Base-by-base conservation (phyloP, 1,139 yeast species). In the Pichia sp. region DNA sequence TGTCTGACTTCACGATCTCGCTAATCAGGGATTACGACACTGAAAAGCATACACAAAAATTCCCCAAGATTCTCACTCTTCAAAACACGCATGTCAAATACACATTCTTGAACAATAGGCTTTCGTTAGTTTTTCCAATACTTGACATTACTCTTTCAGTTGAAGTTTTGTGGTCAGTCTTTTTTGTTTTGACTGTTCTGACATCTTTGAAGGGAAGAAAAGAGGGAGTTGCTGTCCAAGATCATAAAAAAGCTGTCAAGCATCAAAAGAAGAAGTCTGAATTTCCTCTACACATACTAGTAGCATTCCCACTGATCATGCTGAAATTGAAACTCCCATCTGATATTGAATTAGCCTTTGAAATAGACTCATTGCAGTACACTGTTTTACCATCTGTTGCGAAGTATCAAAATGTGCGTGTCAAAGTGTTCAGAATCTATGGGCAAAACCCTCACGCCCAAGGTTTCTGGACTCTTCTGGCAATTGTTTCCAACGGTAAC, bases 141-240 rank as follows among this genome's bases (percentile, higher is more conserved):
- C 46, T 66, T 12, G 66, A 66, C 40, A 41, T 53, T 0, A 48
- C 47, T 1, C 18, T 65, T 4, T 63, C 68, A 1, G 60, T 62
- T 21, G 69, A 66, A 47, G 60, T 59, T 9, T 42, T 65, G 16
- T 66, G 70, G 70, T 53, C 64, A 2, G 8, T 62, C 0, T 34
- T 64, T 31, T 66, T 65, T 55, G 58, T 65, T 2, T 50, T 49
- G 39, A 46, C 66, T 0, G 50, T 64, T 8, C 26, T 65, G 3
- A 26, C 44, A 6, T 55, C 62, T 2, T 39, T 60, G 4, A 50
- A 21, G 10, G 57, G 57, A 5, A 48, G 49, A 41, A 43, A 43
- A n/a, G 9, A 28, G 12, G 16, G 30, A 13, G 21, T 5, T 25
- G 13, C 7, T 16, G 37, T 23, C 6, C 3, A 6, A 8, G 3